phyloP scores from a whole-genome alignment of 257 asterid genomes.

The Anisodus tanguticus region DNA sequence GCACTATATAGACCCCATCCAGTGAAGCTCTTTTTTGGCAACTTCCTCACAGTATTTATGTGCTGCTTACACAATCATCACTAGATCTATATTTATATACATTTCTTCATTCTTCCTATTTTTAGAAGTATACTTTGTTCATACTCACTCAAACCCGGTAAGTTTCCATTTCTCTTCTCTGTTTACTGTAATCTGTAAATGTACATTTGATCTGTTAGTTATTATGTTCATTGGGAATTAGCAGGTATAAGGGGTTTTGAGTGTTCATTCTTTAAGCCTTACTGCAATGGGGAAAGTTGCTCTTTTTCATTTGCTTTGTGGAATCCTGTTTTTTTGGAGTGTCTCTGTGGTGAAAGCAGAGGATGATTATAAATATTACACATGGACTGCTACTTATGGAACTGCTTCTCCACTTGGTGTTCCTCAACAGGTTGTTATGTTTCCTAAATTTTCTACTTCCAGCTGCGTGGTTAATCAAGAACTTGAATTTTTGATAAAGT shows the following conservation, averaged over 20 bases:
- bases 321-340: conserved; percentile 55
- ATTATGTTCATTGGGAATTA: conserved; percentile 28
- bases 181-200: neutral
- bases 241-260: conserved; percentile 49
- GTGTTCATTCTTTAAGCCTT: conserved; percentile 26
- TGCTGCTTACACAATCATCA: neutral
- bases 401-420: conserved; percentile 76
- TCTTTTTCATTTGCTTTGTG: conserved; percentile 42
- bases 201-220: conserved; percentile 7
- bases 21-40: neutral
- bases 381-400: conserved; percentile 92
- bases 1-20: conserved; percentile 26
- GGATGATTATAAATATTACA: conserved; percentile 76
- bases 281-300: conserved; percentile 53
- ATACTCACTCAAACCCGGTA: conserved; percentile 46
- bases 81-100: neutral
- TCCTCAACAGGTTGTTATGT: conserved; percentile 68
- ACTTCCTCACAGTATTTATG: neutral
- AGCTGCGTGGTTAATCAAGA: neutral
- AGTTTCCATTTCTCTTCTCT: conserved; percentile 33
- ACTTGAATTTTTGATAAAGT: neutral
- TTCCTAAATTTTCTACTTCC: neutral
- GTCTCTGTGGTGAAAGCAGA: conserved; percentile 62
- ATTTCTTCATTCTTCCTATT: conserved; percentile 40
- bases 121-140: neutral